Base-by-base conservation (phyloP, 2,329 filamentous ascomycete genomes). In the Alternaria conjuncta region DNA sequence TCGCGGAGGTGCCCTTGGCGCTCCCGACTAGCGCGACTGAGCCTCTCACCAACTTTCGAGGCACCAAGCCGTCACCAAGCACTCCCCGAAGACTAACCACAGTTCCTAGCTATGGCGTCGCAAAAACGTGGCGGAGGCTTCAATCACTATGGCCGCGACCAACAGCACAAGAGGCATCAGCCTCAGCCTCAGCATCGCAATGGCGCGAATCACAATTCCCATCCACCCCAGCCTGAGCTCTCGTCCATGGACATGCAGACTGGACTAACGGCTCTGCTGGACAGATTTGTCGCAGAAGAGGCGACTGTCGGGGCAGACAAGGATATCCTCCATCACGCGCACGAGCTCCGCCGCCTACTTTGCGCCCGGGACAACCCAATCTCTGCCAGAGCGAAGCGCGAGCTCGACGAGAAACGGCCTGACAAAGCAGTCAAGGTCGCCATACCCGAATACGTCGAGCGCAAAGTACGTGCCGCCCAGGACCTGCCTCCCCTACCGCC, bases 401-500 rank as follows among this genome's bases (percentile, higher is more conserved):
- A 74, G 4, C 69, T 79, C 32, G 72, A 79, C 57, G 56, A 68
- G 11, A 76, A 71, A 61, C 70, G 70, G 15, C 78, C 76, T 2
- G 62, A 61, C n/a, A 70, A 65, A 23, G 60, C 53, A 3, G 32
- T 64, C n/a, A 63, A 70, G 13, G 61, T 73, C 20, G 49, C 61
- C 10, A 54, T 80, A 13, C 77, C 76, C 10, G 50, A 65, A 15
- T 79, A 78, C 61, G 60, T 77, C 28, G 56, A 71, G 25, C 68
- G 71, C 58, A 73, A 65, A 47, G 61, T 79, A 20, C 60, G 69
- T 7, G 64, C 55, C 9, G 78, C 84, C 4, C 67, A 72, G 15
- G 65, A 78, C 1, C 74, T 87, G 2, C 90, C 90, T 4, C 83
- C 86, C 2, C 80, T 93, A 2, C 92, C 92, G 4, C 75, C 81